Base-by-base conservation (phyloP, 345 rosid species). In the Eucalyptus guilfoylei region DNA sequence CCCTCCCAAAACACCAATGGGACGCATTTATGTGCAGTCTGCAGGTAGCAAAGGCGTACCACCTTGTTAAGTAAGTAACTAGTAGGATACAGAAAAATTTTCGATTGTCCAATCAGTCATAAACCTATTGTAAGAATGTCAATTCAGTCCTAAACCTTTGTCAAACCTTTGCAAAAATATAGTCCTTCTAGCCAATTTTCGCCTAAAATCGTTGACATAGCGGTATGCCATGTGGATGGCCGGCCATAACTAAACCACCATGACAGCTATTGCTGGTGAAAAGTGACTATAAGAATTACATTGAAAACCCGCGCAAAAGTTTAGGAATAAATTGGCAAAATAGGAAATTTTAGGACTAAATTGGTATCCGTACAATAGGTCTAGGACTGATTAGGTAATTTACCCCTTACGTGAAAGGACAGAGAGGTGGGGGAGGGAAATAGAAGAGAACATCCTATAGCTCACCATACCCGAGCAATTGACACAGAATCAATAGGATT, bases 401-500 rank as follows among this genome's bases (percentile, higher is more conserved):
- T 62, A 2, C 34, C 34, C 72, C 72, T 62, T 62, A 62, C 9
- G 3, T n/a, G 72, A 15, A 64, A n/a, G 76, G 76, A 10, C 21
- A n/a, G 37, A 21, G 28, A 44, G 5, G 14, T 1, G 44, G 45
- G 26, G 44, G 47, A 40, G 34, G 48, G n/a, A 60, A 86, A 23
- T 49, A 16, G 54, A 64, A 83, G 60, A 24, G 80, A 47, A 81
- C 34, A 48, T 16, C 52, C 49, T 42, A 13, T 49, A 69, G 88
- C 85, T 40, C 24, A 76, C 45, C 26, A 76, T 89, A 95, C 96
- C 95, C 89, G 90, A 80, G 96, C 94, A 85, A 93, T 88, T 87
- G 89, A 13, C 85, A 94, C 90, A 89, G 96, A 85, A 92, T 95
- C 91, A 11, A 93, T 86, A 87, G 93, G 92, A 91, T 88, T 91